These are phyloP conservation scores for Elaeis guineensis DNA, from an alignment of 176 grass and related monocot species.

Conservation along the genomic window DNA sequence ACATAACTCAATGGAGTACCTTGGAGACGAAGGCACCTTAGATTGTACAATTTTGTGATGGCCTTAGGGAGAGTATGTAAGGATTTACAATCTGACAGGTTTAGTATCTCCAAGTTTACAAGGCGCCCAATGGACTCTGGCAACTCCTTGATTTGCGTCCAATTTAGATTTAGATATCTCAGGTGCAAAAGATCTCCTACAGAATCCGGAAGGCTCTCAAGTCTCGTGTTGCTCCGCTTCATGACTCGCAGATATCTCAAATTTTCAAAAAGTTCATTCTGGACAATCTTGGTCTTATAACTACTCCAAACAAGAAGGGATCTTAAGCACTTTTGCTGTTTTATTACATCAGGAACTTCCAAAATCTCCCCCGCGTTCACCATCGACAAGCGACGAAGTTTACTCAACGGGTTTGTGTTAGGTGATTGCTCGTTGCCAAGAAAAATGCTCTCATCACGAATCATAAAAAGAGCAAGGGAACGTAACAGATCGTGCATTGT, in stretches of 20 bases:
- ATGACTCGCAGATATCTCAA: background rate
- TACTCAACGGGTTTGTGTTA: background rate
- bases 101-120: too few species aligned
- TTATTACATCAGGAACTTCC: background rate
- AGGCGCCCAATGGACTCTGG: too few species aligned
- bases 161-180: too few species aligned
- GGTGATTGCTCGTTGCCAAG: background rate
- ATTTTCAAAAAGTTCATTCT: background rate
- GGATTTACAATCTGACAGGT: too few species aligned
- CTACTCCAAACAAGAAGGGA: background rate
- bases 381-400: conserved; percentile 1
- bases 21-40: too few species aligned
- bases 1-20: too few species aligned
- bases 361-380: background rate
- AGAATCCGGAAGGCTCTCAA: background rate
- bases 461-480: conserved; percentile 23
- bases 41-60: too few species aligned
- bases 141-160: too few species aligned
- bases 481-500: conserved; percentile 31
- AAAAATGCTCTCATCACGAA: conserved; percentile 2
- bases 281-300: background rate
- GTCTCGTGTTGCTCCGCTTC: background rate
- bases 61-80: too few species aligned
- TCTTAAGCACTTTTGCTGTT: background rate
- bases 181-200: too few species aligned